A percentile compares a stretch with the other conserved stretches of the same genome.
Conservation (phyloP, 116 monocot species). For the Iris pallida region DNA sequence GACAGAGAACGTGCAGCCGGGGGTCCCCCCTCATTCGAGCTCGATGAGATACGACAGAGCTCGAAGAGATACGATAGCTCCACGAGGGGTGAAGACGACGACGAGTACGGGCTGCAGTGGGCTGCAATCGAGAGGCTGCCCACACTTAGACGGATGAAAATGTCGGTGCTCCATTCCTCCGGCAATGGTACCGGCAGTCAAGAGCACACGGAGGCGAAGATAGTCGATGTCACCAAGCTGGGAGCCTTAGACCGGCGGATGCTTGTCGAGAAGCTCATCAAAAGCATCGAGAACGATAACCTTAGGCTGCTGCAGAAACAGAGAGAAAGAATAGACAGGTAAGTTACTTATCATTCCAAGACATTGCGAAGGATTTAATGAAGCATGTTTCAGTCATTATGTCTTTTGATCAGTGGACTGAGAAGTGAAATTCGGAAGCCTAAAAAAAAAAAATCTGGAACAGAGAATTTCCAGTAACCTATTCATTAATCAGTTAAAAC, state of each 20-base stretch:
- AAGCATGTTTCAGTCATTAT: too few species aligned
- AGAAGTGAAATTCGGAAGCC: too few species aligned
- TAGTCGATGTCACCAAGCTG: constrained; percentile 42
- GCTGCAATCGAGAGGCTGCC: constrained; percentile 54
- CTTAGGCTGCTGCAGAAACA: constrained; percentile 54
- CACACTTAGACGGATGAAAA: constrained; percentile 20
- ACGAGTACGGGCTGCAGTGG: constrained; percentile 37
- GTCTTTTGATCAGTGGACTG: too few species aligned
- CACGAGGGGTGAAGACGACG: neutral
- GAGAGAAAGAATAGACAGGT: constrained; percentile 66
- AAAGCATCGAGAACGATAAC: constrained; percentile 52
- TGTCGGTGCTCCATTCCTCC: constrained; percentile 17
- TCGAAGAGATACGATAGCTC: too few species aligned
- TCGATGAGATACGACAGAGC: too few species aligned
- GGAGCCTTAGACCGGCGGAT: constrained; percentile 30
- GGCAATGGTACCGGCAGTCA: neutral
- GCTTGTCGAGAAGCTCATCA: constrained; percentile 54
- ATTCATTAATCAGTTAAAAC: too few species aligned
- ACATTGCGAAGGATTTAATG: too few species aligned
- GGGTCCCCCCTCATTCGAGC: too few species aligned
- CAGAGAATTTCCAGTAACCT: too few species aligned
- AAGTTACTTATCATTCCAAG: neutral
- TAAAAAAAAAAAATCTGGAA: too few species aligned
- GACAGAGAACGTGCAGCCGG: too few species aligned
- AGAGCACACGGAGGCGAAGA: constrained; percentile 6